Base-by-base conservation (phyloP, 768 basidiomycete genomes). In the Collybia nuda region DNA sequence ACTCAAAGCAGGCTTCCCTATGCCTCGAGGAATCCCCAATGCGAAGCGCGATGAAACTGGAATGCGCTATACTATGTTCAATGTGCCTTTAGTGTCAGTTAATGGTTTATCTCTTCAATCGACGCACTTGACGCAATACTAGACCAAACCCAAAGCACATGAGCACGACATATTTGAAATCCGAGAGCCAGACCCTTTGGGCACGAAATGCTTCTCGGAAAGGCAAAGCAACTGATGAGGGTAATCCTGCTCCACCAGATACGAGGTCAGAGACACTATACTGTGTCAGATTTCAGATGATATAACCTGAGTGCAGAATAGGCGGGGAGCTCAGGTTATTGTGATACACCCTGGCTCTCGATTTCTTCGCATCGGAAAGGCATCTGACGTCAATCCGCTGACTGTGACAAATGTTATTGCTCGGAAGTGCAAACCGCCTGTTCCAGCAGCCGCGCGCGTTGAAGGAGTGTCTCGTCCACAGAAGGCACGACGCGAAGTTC, bases 11-110 rank as follows among this genome's bases (percentile, higher is more conserved):
- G 9, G 21, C 11, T 36, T 18, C 44, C 18, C 28, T 18, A 43
- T 91, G 90, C 90, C 90, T 52, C 80, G 90, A 67, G 90, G 90
- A 51, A 80, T 91, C 41, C 89, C 90, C 24, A 90, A 89, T 60
- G 82, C 80, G 23, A 88, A 84, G 67, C 79, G 82, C 56, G 89
- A 92, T 72, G 90, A 93, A 58, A 85, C 82, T 49, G 88, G 90
- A 14, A 75, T 93, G 75, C 80, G 84, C 40, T 92, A 86, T 67
- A 92, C 92, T 3, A 74, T 80, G 12, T 93, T 93, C 67, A 76
- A 84, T 67, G 90, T 93, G 8, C 92, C 91, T 23, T 67, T 89
- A 52, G 78, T 83, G 86, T 90, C 61, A 54, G 78, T 70, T 9
- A 14, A 12, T 19, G 9, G 14, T 9, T 40, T 47, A 39, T 44